Base-by-base conservation (phyloP, 1,284 basidiomycete species). In the Rhodotorula glutinis region DNA sequence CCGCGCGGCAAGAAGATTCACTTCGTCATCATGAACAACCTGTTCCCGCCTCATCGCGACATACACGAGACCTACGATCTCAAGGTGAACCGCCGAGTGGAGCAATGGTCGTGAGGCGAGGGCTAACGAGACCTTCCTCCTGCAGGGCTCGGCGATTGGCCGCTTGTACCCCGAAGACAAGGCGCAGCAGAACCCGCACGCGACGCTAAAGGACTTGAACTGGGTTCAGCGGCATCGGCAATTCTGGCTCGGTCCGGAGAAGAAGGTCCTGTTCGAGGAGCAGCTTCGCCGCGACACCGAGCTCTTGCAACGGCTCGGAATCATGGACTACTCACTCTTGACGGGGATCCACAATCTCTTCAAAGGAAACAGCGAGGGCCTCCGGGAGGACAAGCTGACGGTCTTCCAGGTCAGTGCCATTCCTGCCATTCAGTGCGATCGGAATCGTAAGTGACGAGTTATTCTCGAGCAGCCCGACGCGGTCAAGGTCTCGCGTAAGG, bases 11-110 rank as follows among this genome's bases (percentile, higher is more conserved):
- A 85, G 60, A 98, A 98, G 82, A 98, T 98, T 64, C 95, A 98
- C 79, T 98, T 98, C 78, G 92, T 98, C 64, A 96, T 98, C 81
- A 98, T 98, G 94, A 98, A 98, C 83, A 98, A 98, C 79, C 84
- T 98, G 53, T 98, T 98, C 82, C 95, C 95, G 0, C 90, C 95
- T 0, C 95, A 98, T 81, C 87, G 92, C 74, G 96, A 98, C 79
- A 85, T 98, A 56, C 95, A 98, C 80, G 95, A 98, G 82, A 96
- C 94, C 43, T 98, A 91, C 78, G 95, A 98, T 79, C 83, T 98
- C 72, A 98, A 98, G 78, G 79, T 74, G 40, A 27, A 11, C 33
- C 33, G 11, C 7, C 33, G 5, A 7, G 33, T 38, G 67, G 53
- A 3, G 27, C 29, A 19, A 47, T 38, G 43, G 9, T 7, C 47